Evolutionary conservation across 331 rosid genomes (phyloP), one percentile per base, ranked within the genome.

Genomic region (Cydonia oblonga): DNA sequence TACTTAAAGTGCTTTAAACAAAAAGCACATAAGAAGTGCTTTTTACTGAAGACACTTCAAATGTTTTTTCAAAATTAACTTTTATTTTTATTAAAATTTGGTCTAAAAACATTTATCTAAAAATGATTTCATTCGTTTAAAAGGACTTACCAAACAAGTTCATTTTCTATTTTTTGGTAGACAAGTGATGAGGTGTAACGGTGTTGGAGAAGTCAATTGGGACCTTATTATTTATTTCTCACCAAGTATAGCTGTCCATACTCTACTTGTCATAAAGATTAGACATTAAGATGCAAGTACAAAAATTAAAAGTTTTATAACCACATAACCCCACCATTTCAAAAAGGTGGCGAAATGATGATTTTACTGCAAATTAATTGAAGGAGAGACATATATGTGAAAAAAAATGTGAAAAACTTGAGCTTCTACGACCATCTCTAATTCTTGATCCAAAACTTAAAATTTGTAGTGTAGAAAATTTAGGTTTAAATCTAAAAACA

Each of bases 1-100:
- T 0, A 35, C 0, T 2, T 9, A 35, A 35, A 35, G 0, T 35
- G 1, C 1, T 9, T 35, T 0, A 35, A 35, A 9, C 1, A 9
- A 35, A 35, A 35, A 35, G 0, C 9, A 35, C 12, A 35, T 35
- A 35, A 35, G 3, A 35, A 35, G 0, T 35, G 12, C 1, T 35
- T 35, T 35, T 35, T 35, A 9, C 40, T 35, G 0, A 0, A 35
- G 0, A 12, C 0, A 35, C 1, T 35, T 35, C 0, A 35, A 35
- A 0, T 35, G 0, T 0, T 9, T 35, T 9, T 35, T 9, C 0
- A 35, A 0, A 35, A 2, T 2, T 35, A 9, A 35, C 1, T 35
- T 35, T 35, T 0, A 35, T 9, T 35, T 35, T 35, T 2, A 0
- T 0, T 9, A 35, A 9, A 0, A 9, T 9, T 35, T 35, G 1